phyloP scores from a whole-genome alignment of 257 asterid species.

The Plectranthus barbatus region DNA sequence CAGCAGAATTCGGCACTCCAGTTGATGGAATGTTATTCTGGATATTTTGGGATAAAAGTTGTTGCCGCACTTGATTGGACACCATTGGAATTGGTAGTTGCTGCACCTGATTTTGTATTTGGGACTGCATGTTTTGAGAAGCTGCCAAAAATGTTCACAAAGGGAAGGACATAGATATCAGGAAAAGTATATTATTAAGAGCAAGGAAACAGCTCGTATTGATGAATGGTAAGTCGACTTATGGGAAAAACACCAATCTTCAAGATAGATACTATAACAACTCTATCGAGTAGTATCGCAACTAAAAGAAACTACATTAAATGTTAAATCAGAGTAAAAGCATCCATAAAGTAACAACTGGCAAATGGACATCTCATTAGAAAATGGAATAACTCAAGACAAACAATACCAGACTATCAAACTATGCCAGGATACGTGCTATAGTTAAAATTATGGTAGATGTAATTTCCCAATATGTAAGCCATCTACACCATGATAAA shows the following conservation, averaged over 20 bases:
- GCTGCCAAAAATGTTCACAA: constrained; percentile 29
- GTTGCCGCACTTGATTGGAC: constrained; percentile 70
- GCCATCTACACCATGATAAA: neutral
- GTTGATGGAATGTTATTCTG: constrained; percentile 54
- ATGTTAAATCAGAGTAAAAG: no score
- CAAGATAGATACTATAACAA: no score
- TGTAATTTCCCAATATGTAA: neutral
- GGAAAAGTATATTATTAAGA: neutral
- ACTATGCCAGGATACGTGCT: neutral
- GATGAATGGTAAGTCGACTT: no score
- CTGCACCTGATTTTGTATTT: constrained; percentile 72
- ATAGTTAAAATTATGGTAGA: neutral
- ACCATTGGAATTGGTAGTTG: constrained; percentile 56
- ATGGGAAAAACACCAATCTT: no score
- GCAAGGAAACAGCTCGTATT: no score
- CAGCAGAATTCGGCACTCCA: constrained; percentile 62
- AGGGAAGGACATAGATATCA: constrained; percentile 10
- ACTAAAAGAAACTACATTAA: no score
- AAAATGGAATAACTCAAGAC: neutral
- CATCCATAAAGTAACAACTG: no score
- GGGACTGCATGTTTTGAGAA: constrained; percentile 69
- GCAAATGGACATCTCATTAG: neutral
- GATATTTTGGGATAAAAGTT: constrained; percentile 55
- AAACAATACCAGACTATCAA: neutral
- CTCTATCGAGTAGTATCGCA: no score